Base-by-base conservation (phyloP, 1,139 yeast genomes). In the Kluyveromyces sp. region DNA sequence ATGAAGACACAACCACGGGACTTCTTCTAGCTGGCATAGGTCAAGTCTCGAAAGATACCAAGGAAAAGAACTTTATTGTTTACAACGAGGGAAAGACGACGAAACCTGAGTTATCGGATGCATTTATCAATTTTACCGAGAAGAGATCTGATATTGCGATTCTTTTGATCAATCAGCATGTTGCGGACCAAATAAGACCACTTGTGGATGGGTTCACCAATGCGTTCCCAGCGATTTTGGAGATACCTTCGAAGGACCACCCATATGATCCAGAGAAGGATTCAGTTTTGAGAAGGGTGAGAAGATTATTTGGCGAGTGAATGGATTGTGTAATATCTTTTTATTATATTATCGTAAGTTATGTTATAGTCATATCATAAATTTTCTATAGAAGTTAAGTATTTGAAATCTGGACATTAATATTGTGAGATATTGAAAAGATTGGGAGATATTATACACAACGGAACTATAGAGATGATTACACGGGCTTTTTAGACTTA, bases 231-330 rank as follows among this genome's bases (percentile, higher is more conserved):
- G 97, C 98, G 3, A 81, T 92, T 45, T 74, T 92, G 61, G 99
- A 92, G 69, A 92, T 92, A 56, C 99, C 99, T 36, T 87, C 97
- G 21, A 92, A 92, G 71, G 99, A 92, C 63, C 97, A 92, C 65
- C 98, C 99, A 26, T 92, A 92, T 65, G 79, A 92, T 66, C 98
- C 98, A 27, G 97, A 90, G 66, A 94, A 90, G 79, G 99, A 92
- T 68, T 84, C 96, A 26, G 89, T 92, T 47, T 75, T 92, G 70
- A 83, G 94, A 71, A 83, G 95, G 65, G 98, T 92, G 32, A 84
- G 96, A 72, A 81, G 96, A 65, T 72, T 92, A 55, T 90, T 90
- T 71, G 97, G 97, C 40, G 97, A 90, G 70, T 88, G 73, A 59
- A 21, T 5, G 15, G 8, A 10, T 33, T 10, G 4, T 15, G 21